Conservation (phyloP, 2,329 filamentous ascomycete species). For the Aspergillus amoenus region DNA sequence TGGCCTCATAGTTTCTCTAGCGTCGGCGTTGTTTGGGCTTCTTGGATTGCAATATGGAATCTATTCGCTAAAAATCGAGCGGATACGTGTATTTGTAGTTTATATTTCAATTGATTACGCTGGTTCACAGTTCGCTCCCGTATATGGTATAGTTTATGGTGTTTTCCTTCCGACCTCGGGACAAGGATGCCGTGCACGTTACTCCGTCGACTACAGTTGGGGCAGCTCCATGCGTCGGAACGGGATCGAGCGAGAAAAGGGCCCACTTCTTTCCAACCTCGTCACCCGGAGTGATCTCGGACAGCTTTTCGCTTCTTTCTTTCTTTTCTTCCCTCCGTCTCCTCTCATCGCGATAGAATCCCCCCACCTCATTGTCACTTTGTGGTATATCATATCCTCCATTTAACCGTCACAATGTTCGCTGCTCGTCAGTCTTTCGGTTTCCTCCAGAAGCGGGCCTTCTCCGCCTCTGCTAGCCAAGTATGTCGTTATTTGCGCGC, state of each 20-base stretch:
- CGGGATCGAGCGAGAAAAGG: constrained; percentile 18
- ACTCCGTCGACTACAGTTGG: background rate
- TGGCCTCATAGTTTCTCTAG: constrained; percentile 26
- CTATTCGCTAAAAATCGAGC: constrained; percentile 2
- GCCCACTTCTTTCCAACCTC: constrained; percentile 9
- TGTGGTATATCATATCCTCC: constrained; percentile 15
- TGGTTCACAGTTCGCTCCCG: too few species aligned
- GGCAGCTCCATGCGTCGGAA: constrained; percentile 12
- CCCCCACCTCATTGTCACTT: constrained; percentile 7
- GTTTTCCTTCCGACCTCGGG: background rate
- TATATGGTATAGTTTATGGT: too few species aligned
- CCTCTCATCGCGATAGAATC: constrained; percentile 15
- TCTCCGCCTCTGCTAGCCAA: constrained; percentile 75
- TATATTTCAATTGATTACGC: background rate
- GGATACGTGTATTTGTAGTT: background rate
- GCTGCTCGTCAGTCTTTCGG: constrained; percentile 58
- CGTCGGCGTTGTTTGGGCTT: constrained; percentile 29
- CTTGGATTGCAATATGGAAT: constrained; percentile 3
- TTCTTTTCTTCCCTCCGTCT: constrained; percentile 20
- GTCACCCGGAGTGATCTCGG: constrained; percentile 18
- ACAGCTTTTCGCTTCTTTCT: constrained; percentile 17
- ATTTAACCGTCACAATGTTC: constrained; percentile 60
- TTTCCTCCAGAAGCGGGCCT: constrained; percentile 71
- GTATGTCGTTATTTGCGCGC: constrained; percentile 50
- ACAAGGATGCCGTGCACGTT: background rate